Base-by-base conservation (phyloP, 257 asterid genomes). In the Linderniella brevidens region DNA sequence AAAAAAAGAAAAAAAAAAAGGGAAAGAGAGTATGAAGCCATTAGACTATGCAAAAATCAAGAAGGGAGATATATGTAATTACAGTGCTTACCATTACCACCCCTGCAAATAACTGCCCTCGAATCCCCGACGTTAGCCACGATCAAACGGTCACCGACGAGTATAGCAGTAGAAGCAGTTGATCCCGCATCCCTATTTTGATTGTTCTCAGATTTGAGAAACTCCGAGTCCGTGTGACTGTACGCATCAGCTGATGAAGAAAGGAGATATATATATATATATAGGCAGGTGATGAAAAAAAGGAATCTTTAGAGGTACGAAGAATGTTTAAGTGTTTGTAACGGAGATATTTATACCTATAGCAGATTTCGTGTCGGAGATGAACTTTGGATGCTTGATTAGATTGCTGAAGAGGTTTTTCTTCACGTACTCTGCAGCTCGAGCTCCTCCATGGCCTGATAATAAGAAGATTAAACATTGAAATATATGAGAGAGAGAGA, bases 51-150 rank as follows among this genome's bases (percentile, higher is more conserved):
- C 35, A 6, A 20, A 48, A 11, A 0, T 13, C 3, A n/a, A 49
- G 13, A 12, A 12, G 35, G 4, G 2, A 15, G n/a, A n/a, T n/a
- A n/a, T n/a, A n/a, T n/a, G n/a, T n/a, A n/a, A n/a, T n/a, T n/a
- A n/a, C n/a, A n/a, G n/a, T n/a, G n/a, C 50, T 18, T 60, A 88
- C 96, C 97, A 49, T 64, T 59, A 25, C 94, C 94, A 43, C 77
- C 94, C 72, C 92, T 68, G 72, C 94, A 86, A 46, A 86, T 77
- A 46, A 86, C 94, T 59, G 93, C 97, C 60, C 97, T 73, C 8
- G 97, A 86, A 59, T 86, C 96, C 17, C 96, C 96, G 50, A 86
- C 96, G 58, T 86, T 86, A 48, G 96, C 96, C 48, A 86, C 97
- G 68, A 86, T 64, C 48, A 82, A 61, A 39, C 98, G 94, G 53